Conservation (phyloP, 352 stramenopile genomes). For the Globisporangium mamillatum region DNA sequence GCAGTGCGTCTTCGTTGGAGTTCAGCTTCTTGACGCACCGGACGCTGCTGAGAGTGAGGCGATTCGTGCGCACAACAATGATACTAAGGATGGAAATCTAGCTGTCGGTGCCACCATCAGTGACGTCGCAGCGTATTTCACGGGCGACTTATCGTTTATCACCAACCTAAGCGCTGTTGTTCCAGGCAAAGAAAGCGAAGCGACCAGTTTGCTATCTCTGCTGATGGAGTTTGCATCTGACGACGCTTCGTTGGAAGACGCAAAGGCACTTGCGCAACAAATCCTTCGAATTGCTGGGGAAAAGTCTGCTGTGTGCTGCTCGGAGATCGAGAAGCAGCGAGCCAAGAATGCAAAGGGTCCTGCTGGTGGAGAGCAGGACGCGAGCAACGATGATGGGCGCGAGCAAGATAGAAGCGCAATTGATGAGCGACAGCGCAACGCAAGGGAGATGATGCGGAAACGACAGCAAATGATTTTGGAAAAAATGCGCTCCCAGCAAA, state of each 20-base stretch:
- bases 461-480: slow-evolving; percentile 71
- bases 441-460: slow-evolving; percentile 58
- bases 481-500: slow-evolving; percentile 70
- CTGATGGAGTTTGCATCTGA: slow-evolving; percentile 8
- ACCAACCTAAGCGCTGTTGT: slow-evolving; percentile 32
- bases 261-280: slow-evolving; percentile 7
- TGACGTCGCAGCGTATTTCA: slow-evolving; percentile 32
- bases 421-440: slow-evolving; percentile 26
- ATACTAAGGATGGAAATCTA: slow-evolving; percentile 6
- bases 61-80: slow-evolving; percentile 3
- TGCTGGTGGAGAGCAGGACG: not conserved
- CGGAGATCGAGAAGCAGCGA: not conserved
- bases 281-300: slow-evolving; percentile 13
- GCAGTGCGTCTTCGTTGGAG: slow-evolving; percentile 48
- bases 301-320: slow-evolving; percentile 16
- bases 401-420: slow-evolving; percentile 7
- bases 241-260: slow-evolving; percentile 13
- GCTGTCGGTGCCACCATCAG: slow-evolving; percentile 10
- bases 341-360: not conserved
- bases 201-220: slow-evolving; percentile 20
- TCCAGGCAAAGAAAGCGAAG: not conserved
- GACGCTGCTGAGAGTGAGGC: slow-evolving; percentile 5
- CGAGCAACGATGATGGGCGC: not conserved
- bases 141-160: slow-evolving; percentile 31
- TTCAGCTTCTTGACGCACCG: slow-evolving; percentile 21